phyloP scores from a whole-genome alignment of 2,329 filamentous ascomycete genomes.

The Aspergillus calidoustus region DNA sequence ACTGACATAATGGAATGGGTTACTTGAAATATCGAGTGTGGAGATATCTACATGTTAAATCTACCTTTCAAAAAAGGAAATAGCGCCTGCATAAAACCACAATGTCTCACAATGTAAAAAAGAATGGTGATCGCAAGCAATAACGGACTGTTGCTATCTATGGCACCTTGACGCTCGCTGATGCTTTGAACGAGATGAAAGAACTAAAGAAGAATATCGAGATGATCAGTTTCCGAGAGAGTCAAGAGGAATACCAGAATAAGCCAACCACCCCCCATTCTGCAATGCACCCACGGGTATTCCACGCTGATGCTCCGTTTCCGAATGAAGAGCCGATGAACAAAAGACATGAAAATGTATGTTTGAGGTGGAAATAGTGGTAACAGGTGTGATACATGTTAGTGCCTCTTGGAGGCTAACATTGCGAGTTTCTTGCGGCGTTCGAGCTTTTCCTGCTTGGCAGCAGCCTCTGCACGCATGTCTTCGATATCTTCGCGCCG shows the following conservation, averaged over 20 bases:
- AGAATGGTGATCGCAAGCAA: conserved; percentile 12
- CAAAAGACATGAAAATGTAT: conserved; percentile 5
- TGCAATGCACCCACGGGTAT: conserved; percentile 32
- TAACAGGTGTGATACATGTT: conserved; percentile 8
- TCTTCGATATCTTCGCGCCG: conserved; percentile 54
- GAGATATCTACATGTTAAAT: conserved; percentile 14
- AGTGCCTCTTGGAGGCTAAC: conserved; percentile 43
- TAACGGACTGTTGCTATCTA: conserved; percentile 29
- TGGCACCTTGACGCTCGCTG: conserved; percentile 38
- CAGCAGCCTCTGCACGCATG: conserved; percentile 45
- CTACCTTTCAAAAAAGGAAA: conserved; percentile 11
- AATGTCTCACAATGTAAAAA: conserved; percentile 9
- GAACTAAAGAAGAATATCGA: conserved; percentile 9
- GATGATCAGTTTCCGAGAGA: neutral
- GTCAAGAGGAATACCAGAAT: conserved; percentile 11
- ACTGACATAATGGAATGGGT: neutral
- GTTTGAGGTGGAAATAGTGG: neutral
- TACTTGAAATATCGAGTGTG: neutral
- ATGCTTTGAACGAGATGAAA: conserved; percentile 30
- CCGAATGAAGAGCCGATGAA: conserved; percentile 16
- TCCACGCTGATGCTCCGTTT: conserved; percentile 34
- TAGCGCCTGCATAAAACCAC: conserved; percentile 14
- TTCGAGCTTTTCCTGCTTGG: conserved; percentile 53
- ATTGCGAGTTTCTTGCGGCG: conserved; percentile 47
- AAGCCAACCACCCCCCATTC: conserved; percentile 18